These are phyloP conservation scores for Daldinia sp. DNA, from an alignment of 2,329 filamentous ascomycete species.

Conservation along the genomic window DNA sequence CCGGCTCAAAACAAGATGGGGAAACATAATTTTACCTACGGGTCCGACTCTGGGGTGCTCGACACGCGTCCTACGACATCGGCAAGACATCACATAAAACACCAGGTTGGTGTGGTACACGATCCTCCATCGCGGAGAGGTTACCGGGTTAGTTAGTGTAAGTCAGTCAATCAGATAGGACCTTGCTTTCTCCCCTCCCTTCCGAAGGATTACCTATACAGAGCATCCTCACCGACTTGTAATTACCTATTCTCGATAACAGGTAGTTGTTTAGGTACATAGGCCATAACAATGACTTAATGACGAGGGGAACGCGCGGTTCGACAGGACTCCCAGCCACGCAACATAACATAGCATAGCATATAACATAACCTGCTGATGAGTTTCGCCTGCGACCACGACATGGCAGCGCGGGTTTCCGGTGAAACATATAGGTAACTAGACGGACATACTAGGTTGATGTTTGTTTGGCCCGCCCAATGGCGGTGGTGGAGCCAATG, in stretches of 20 bases:
- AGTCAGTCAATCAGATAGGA: not conserved
- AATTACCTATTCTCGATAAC: not conserved
- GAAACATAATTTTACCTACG: not conserved
- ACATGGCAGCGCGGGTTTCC: slow-evolving; percentile 21
- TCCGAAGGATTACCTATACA: not conserved
- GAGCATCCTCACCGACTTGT: not conserved
- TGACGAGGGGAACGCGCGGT: not conserved
- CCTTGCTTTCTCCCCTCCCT: not conserved
- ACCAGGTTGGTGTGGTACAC: slow-evolving; percentile 24
- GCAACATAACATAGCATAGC: not conserved
- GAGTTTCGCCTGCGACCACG: slow-evolving; percentile 2
- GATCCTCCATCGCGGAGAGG: slow-evolving; percentile 9
- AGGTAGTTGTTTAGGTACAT: not conserved
- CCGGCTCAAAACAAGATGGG: not conserved
- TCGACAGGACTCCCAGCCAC: slow-evolving; percentile 8
- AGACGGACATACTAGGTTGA: not conserved
- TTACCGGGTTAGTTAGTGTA: not conserved
- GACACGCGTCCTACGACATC: slow-evolving; percentile 33
- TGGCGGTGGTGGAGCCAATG: slow-evolving; percentile 35
- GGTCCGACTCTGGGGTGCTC: slow-evolving; percentile 13
- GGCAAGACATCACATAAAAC: slow-evolving; percentile 34
- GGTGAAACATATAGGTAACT: slow-evolving; percentile 32
- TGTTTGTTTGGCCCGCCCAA: not conserved
- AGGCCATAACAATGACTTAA: not conserved
- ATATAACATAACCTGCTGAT: slow-evolving; percentile 15